These are phyloP conservation scores for Penicillium oxalicum DNA, from an alignment of 2,329 filamentous ascomycete genomes.

Conservation along the genomic window DNA sequence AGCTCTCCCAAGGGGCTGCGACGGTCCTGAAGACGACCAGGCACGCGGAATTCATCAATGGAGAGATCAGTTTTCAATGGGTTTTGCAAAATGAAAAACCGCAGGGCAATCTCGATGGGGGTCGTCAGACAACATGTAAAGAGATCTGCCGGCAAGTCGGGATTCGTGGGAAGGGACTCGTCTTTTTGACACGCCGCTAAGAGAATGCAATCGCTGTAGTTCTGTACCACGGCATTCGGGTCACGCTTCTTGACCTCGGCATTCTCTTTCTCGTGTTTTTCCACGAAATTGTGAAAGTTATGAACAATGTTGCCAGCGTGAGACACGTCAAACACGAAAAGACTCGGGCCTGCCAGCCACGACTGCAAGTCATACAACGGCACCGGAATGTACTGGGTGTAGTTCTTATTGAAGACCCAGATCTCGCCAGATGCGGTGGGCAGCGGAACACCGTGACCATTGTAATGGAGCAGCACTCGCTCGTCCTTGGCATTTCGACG, in stretches of 20 bases:
- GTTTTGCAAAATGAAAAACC: conserved; percentile 94
- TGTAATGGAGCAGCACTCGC: conserved; percentile 95
- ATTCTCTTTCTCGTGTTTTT: conserved; percentile 91
- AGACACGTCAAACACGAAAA: conserved; percentile 97
- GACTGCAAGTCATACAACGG: conserved; percentile 91
- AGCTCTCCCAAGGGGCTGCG: conserved; percentile 90
- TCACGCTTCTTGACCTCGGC: conserved; percentile 69
- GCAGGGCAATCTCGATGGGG: conserved; percentile 92
- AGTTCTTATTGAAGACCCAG: conserved; percentile 99
- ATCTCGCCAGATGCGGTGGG: conserved; percentile 94
- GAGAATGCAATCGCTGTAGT: conserved; percentile 82
- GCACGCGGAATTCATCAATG: conserved; percentile 79
- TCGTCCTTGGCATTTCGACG: conserved; percentile 93
- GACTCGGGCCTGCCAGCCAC: conserved; percentile 90
- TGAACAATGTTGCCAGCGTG: conserved; percentile 91
- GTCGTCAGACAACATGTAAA: conserved; percentile 96
- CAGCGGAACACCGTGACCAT: conserved; percentile 93
- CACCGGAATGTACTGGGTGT: conserved; percentile 97
- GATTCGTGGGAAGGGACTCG: conserved; percentile 92
- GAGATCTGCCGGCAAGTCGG: conserved; percentile 83
- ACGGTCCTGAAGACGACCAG: conserved; percentile 84
- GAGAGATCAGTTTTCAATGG: conserved; percentile 63
- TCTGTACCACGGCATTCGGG: conserved; percentile 56
- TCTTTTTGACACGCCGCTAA: conserved; percentile 84
- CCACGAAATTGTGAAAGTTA: conserved; percentile 90